Percentiles rank a stretch among this genome's conserved stretches.
phyloP scores from a whole-genome alignment of 1,284 basidiomycete genomes.

The Grifola frondosa region DNA sequence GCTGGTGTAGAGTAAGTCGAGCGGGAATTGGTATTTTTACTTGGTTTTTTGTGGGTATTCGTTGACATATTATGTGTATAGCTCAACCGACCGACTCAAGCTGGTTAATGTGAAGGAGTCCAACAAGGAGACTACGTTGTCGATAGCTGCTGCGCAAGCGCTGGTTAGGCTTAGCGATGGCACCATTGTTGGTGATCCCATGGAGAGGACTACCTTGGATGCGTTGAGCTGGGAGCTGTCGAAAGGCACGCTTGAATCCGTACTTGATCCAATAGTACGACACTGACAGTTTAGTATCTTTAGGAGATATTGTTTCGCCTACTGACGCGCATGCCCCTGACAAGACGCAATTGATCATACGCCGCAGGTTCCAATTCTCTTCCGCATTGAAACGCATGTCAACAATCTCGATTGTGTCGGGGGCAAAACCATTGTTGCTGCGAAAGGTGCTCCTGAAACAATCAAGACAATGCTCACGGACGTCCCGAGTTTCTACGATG shows the following conservation, averaged over 20 bases:
- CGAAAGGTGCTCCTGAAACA: slow-evolving; percentile 95
- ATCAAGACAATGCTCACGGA: slow-evolving; percentile 80
- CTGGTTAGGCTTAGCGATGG: slow-evolving; percentile 93
- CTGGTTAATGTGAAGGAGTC: slow-evolving; percentile 82
- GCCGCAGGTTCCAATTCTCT: slow-evolving; percentile 93
- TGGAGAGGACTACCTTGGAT: slow-evolving; percentile 97
- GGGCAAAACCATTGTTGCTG: slow-evolving; percentile 62
- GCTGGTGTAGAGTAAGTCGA: slow-evolving; percentile 77
- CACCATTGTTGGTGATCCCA: slow-evolving; percentile 93
- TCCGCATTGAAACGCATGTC: slow-evolving; percentile 96
- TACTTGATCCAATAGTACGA: not conserved
- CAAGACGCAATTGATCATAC: slow-evolving; percentile 67
- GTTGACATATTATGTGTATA: slow-evolving; percentile 27
- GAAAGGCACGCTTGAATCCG: slow-evolving; percentile 56
- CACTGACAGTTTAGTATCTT: slow-evolving; percentile 34
- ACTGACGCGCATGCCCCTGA: slow-evolving; percentile 52
- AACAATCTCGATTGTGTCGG: slow-evolving; percentile 75
- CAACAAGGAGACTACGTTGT: slow-evolving; percentile 77
- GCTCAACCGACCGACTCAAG: slow-evolving; percentile 56
- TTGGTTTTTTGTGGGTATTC: not conserved
- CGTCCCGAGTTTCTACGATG: slow-evolving; percentile 82
- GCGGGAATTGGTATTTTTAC: not conserved
- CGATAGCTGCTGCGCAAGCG: slow-evolving; percentile 93
- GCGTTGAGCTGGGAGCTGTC: slow-evolving; percentile 88
- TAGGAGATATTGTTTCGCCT: slow-evolving; percentile 64